These are phyloP conservation scores for Globisporangium rhizosaccharum DNA, from an alignment of 352 stramenopile species.

Conservation along the genomic window DNA sequence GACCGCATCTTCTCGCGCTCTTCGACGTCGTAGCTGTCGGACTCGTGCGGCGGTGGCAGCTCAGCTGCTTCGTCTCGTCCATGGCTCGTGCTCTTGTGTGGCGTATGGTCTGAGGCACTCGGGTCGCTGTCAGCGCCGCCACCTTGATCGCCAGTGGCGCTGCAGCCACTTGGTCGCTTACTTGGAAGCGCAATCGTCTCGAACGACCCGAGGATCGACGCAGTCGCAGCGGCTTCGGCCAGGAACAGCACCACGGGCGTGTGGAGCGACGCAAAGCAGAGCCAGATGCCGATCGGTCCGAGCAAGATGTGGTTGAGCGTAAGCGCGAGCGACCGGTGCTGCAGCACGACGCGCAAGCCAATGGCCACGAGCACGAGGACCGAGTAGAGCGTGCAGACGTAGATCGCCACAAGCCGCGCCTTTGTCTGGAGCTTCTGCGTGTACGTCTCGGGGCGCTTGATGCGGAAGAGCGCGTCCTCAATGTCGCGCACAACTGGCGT, in stretches of 20 bases:
- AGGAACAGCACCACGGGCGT: slow-evolving; percentile 77
- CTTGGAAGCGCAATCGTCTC: slow-evolving; percentile 50
- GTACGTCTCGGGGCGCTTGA: slow-evolving; percentile 60
- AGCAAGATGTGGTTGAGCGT: slow-evolving; percentile 68
- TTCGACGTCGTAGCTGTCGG: slow-evolving; percentile 78
- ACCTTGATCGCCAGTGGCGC: not conserved
- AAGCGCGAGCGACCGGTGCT: slow-evolving; percentile 61
- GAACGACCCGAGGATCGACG: slow-evolving; percentile 74
- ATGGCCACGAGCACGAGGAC: slow-evolving; percentile 64
- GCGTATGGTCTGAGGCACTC: no score
- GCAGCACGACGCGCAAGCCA: slow-evolving; percentile 51
- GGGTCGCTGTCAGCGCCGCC: no score
- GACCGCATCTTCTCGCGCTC: slow-evolving; percentile 77
- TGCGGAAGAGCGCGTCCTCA: slow-evolving; percentile 70
- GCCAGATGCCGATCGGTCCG: slow-evolving; percentile 67
- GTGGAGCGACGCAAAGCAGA: slow-evolving; percentile 85
- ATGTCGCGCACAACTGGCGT: slow-evolving; percentile 78
- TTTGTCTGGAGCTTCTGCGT: slow-evolving; percentile 72
- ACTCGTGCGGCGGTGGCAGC: slow-evolving; percentile 19
- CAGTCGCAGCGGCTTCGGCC: slow-evolving; percentile 60
- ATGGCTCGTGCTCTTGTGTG: not conserved
- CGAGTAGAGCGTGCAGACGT: slow-evolving; percentile 67
- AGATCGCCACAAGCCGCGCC: slow-evolving; percentile 43
- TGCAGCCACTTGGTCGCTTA: not conserved
- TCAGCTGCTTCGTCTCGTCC: slow-evolving; percentile 15